A percentile compares a stretch with the other conserved stretches of the same genome.
phyloP scores from a whole-genome alignment of 139 green algal genomes.

The Trebouxia sp. region DNA sequence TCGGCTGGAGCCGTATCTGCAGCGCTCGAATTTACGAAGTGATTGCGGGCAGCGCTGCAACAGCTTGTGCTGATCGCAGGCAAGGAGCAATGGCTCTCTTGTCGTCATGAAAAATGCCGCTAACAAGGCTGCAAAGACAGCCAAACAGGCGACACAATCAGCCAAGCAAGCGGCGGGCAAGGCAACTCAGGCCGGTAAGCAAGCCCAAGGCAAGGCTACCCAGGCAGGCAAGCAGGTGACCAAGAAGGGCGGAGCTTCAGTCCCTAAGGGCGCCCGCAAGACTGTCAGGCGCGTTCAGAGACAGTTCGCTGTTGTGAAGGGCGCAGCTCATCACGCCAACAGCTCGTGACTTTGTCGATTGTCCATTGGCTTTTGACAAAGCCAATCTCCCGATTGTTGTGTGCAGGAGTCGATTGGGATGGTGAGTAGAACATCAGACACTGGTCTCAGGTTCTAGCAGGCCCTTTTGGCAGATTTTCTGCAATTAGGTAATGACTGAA shows the following conservation, averaged over 20 bases:
- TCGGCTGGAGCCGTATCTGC: no score
- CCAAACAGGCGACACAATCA: no score
- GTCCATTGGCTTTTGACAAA: neutral
- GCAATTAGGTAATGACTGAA: no score
- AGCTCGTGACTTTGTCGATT: neutral
- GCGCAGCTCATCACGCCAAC: neutral
- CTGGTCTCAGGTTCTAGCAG: no score
- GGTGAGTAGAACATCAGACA: constrained; percentile 1
- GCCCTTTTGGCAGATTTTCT: no score
- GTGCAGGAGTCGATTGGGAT: constrained; percentile 18
- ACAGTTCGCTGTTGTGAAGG: neutral
- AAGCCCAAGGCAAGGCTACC: neutral
- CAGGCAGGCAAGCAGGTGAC: neutral
- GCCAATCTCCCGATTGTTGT: neutral
- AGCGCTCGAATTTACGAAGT: no score
- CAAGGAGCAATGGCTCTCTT: constrained; percentile 20
- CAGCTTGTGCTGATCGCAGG: no score
- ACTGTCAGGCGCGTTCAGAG: neutral
- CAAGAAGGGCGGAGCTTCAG: neutral
- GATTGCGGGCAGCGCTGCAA: no score
- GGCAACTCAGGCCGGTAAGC: no score
- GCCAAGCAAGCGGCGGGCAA: no score
- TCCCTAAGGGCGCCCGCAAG: constrained; percentile 17
- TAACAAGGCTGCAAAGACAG: constrained; percentile 4
- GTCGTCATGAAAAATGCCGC: constrained; percentile 20